Evolutionary conservation across 139 green algal species (phyloP).

Genomic region (Helicosporidium sp.): DNA sequence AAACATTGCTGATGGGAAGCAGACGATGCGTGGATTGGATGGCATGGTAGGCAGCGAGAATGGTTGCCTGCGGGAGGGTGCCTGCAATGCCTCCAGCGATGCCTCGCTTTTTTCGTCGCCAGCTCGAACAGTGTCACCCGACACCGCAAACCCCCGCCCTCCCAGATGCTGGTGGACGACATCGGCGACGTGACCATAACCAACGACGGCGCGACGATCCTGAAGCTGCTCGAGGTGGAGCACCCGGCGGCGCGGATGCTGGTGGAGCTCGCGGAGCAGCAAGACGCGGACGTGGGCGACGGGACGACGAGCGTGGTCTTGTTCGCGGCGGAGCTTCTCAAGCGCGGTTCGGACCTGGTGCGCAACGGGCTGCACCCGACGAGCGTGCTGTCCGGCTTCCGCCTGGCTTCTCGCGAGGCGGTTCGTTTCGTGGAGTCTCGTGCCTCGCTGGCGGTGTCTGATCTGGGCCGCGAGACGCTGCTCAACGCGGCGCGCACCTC

Average conservation of each 20-base stretch:
- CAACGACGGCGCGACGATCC: constrained; percentile 96
- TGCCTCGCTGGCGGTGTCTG: too few relatives aligned
- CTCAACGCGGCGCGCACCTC: constrained; percentile 70
- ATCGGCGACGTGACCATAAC: constrained; percentile 99
- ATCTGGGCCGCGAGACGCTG: constrained; percentile 66
- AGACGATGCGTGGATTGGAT: background rate
- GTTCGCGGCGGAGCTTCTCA: constrained; percentile 85
- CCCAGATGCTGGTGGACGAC: constrained; percentile 98
- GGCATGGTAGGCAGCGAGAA: background rate
- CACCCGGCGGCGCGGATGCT: constrained; percentile 95
- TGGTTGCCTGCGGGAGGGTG: too few relatives aligned
- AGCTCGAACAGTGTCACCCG: too few relatives aligned
- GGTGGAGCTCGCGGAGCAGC: constrained; percentile 94
- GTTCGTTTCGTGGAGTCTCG: too few relatives aligned
- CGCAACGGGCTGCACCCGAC: constrained; percentile 90
- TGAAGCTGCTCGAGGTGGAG: constrained; percentile 94
- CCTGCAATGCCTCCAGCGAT: background rate
- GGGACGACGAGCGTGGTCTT: constrained; percentile 97
- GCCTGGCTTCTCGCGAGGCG: constrained; percentile 85
- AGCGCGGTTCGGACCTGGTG: constrained; percentile 84
- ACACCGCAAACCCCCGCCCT: too few relatives aligned
- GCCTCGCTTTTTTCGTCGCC: background rate
- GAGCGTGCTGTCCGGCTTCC: constrained; percentile 89
- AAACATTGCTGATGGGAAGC: too few relatives aligned
- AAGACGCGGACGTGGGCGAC: constrained; percentile 95